Percentiles rank a stretch among this genome's conserved stretches.
Conservation (phyloP, 495 filamentous ascomycete genomes). For the Mycothermus thermophilus region DNA sequence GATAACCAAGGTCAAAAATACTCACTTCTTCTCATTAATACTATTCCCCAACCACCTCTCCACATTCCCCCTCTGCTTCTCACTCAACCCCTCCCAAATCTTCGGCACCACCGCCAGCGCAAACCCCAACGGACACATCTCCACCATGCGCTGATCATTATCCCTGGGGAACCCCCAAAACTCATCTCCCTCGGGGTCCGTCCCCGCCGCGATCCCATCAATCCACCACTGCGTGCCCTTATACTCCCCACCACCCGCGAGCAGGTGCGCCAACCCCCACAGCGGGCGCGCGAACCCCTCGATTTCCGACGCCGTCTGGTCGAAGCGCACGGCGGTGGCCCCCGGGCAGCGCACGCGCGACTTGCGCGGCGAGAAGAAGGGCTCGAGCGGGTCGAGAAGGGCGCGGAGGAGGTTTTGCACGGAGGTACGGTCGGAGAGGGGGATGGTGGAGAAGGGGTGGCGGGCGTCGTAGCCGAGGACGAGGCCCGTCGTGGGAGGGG, state of each 20-base stretch:
- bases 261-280: conserved; percentile 56
- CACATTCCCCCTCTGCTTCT: conserved; percentile 45
- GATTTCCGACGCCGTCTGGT: conserved; percentile 62
- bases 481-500: conserved; percentile 25
- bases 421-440: conserved; percentile 34
- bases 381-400: conserved; percentile 47
- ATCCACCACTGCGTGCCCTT: conserved; percentile 48
- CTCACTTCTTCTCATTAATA: conserved; percentile 57
- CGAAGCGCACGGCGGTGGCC: conserved; percentile 54
- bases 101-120: conserved; percentile 48
- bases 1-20: too few species aligned
- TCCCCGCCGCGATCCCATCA: conserved; percentile 51
- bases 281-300: conserved; percentile 63
- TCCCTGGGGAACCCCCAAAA: conserved; percentile 63
- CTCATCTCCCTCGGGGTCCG: conserved; percentile 49
- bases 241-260: conserved; percentile 53
- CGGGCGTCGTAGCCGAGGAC: conserved; percentile 34
- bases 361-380: conserved; percentile 47
- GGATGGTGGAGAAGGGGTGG: conserved; percentile 37
- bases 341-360: conserved; percentile 46
- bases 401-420: conserved; percentile 45
- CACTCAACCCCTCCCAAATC: conserved; percentile 54
- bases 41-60: conserved; percentile 52
- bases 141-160: conserved; percentile 72
- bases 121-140: conserved; percentile 61